phyloP scores from a whole-genome alignment of 805 yeast genomes.

The Tetrapisispora iriomotensis region DNA sequence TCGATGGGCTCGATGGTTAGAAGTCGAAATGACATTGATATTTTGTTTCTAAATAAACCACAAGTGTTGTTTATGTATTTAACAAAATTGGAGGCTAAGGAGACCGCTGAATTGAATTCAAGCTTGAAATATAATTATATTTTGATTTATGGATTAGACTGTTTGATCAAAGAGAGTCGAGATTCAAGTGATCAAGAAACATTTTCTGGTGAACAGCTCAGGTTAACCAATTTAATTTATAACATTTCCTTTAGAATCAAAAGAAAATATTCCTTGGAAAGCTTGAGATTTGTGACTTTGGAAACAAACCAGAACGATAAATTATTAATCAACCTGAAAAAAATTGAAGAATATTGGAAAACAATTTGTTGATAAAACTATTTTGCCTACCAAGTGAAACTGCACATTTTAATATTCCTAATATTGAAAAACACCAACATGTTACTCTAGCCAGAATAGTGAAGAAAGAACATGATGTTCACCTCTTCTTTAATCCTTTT shows the following conservation, averaged over 20 bases:
- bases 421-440: too few species aligned
- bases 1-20: conserved; percentile 61
- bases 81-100: conserved; percentile 24
- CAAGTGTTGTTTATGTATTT: conserved; percentile 28
- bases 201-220: background rate
- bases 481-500: too few species aligned
- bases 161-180: conserved; percentile 5
- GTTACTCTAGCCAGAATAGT: too few species aligned
- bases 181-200: background rate
- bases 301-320: background rate
- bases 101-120: conserved; percentile 1
- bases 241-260: conserved; percentile 17
- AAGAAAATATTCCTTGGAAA: conserved; percentile 12
- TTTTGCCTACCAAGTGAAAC: background rate
- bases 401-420: too few species aligned
- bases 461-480: too few species aligned
- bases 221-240: conserved; percentile 16
- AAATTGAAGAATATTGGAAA: conserved; percentile 22
- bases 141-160: conserved; percentile 24
- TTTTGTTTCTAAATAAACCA: conserved; percentile 23
- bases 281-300: conserved; percentile 7
- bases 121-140: conserved; percentile 15
- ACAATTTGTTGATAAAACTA: conserved; percentile 10
- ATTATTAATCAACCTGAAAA: conserved; percentile 3
- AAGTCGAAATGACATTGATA: conserved; percentile 16